phyloP scores from a whole-genome alignment of 805 yeast species.

The Ogataea naganishii region DNA sequence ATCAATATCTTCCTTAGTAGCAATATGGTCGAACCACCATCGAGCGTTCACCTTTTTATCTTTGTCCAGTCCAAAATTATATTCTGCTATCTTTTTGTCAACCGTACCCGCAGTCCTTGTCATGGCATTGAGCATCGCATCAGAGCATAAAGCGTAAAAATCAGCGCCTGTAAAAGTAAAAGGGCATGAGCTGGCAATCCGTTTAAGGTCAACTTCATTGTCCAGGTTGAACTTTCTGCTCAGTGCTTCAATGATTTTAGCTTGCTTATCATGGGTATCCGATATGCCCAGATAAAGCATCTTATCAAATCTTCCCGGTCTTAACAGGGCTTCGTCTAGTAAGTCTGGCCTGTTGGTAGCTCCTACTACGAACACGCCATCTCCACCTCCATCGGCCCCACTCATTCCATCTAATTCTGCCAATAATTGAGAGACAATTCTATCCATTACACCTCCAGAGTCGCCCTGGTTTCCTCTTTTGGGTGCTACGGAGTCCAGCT shows the following conservation, averaged over 20 bases:
- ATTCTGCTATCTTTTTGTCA: constrained; percentile 51
- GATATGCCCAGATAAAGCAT: constrained; percentile 90
- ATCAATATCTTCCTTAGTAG: constrained; percentile 53
- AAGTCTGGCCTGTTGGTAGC: constrained; percentile 97
- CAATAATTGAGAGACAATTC: constrained; percentile 89
- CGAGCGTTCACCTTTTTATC: constrained; percentile 51
- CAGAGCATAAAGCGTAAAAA: constrained; percentile 92
- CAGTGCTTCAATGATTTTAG: constrained; percentile 76
- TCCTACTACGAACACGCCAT: constrained; percentile 97
- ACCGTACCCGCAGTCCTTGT: constrained; percentile 74
- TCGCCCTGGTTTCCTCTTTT: constrained; percentile 98
- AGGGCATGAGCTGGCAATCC: constrained; percentile 65
- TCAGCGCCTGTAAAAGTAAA: constrained; percentile 97
- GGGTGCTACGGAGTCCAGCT: constrained; percentile 96
- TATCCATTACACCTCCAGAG: constrained; percentile 98
- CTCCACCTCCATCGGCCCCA: constrained; percentile 57
- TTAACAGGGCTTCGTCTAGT: constrained; percentile 82
- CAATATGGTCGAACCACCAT: constrained; percentile 86
- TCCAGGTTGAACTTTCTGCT: constrained; percentile 72
- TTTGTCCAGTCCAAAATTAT: constrained; percentile 29
- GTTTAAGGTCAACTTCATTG: constrained; percentile 46
- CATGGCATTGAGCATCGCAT: constrained; percentile 95
- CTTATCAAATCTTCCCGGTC: constrained; percentile 95
- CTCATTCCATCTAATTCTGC: constrained; percentile 98
- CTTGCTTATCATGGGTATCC: constrained; percentile 84